Evolutionary conservation across 2,329 filamentous ascomycete species (phyloP), one percentile per base, ranked within the genome.

Genomic region (Byssochlamys sp.): DNA sequence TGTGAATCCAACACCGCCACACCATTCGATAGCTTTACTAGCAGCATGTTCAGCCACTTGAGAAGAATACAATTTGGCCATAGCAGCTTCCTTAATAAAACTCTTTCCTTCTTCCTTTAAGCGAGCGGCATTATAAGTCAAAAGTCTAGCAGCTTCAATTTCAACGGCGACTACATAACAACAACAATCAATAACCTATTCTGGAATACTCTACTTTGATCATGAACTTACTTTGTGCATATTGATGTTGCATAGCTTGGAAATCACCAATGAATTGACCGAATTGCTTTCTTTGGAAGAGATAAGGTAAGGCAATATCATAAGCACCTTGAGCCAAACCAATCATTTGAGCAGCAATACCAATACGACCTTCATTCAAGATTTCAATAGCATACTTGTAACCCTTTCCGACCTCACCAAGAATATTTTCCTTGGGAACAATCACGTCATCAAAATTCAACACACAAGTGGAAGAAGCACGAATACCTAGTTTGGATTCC

Each of bases 1-100:
- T 14, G 97, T 94, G 67, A 99, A 99, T 52, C 94, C 94, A 94
- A 99, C 97, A 51, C 94, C 94, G 52, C 94, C 94, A 92, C 97
- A 97, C 94, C 94, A 99, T 78, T 99, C 94, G 27, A 99, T 85
- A 0, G 92, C 94, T 54, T 88, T 82, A 5, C 91, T 86, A 57
- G 87, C 88, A 24, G 97, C 92, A 56, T 84, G 85, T 24, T 89
- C 89, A 0, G 94, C 94, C 31, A 99, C 90, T 77, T 99, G 94
- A 3, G 89, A 94, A 2, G 94, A 85, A 72, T 89, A 96, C 57
- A 99, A 81, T 81, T 99, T 99, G 56, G 94, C 94, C 94, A 99
- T 99, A 66, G 94, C 94, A 10, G 94, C 94, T 69, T 99, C 94
- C 72, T 83, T 84, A 66, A 97, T 91, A 70, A 99, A 99, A 72